A percentile compares a stretch with the other conserved stretches of the same genome.
Evolutionary conservation across 148 eudicot species (phyloP).

Genomic region (Camellia lanceoleosa): DNA sequence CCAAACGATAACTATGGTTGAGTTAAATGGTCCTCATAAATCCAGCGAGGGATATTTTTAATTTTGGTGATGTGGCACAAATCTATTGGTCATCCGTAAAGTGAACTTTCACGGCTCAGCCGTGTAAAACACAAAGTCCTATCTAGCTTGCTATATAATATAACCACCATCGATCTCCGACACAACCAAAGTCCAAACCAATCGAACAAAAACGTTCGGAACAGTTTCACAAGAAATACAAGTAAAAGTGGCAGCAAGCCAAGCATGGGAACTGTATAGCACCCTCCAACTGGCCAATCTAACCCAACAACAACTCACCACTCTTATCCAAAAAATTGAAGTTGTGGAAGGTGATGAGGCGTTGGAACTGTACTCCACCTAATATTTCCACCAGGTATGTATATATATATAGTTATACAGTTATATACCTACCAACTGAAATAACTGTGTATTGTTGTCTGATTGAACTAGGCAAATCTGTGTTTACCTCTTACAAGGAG

Average conservation of each 20-base stretch:
- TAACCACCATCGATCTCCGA: too few species aligned
- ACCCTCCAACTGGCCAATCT: not conserved
- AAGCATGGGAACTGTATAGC: slow-evolving; percentile 19
- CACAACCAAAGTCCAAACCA: too few species aligned
- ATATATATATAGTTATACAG: not conserved
- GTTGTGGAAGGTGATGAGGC: slow-evolving; percentile 18
- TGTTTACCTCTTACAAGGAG: slow-evolving; percentile 40
- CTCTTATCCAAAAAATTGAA: not conserved
- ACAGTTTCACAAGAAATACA: slow-evolving; percentile 14
- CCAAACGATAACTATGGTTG: too few species aligned
- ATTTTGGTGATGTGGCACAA: too few species aligned
- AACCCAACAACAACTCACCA: not conserved
- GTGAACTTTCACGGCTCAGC: too few species aligned
- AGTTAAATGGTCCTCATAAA: too few species aligned
- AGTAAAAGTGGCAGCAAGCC: slow-evolving; percentile 25
- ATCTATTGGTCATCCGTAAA: too few species aligned
- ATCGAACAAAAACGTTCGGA: not conserved
- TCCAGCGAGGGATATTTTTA: too few species aligned
- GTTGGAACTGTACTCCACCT: slow-evolving; percentile 11
- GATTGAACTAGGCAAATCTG: not conserved
- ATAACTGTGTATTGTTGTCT: too few species aligned
- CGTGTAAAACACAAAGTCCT: too few species aligned
- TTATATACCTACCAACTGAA: not conserved
- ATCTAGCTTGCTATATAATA: too few species aligned
- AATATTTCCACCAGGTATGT: not conserved